Evolutionary conservation across 352 stramenopile species (phyloP), one percentile per base, ranked within the genome.

Genomic region (Globisporangium nodosum): DNA sequence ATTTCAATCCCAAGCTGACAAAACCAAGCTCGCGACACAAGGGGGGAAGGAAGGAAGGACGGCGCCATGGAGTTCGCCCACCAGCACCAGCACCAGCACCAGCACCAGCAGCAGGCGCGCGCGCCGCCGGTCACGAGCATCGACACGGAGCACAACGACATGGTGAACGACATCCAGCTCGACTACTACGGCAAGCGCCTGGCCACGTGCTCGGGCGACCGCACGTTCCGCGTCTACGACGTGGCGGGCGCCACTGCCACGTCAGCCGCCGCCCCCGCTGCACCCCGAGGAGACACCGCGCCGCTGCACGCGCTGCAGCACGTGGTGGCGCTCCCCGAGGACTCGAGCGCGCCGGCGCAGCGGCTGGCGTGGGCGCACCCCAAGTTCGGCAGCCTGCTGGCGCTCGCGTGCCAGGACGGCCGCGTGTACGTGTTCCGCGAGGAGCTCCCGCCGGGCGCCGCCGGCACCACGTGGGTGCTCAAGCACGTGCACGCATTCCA

Each of bases 101-200:
- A 68, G 24, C 45, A 64, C 18, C 65, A 70, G 24, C 63, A 72
- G 21, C 50, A 58, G 45, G 53, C 53, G 48, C 77, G 73, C 9
- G 63, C 78, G n/a, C 51, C 66, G 27, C 77, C 83, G 7, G 56
- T 81, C 50, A 62, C 68, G 31, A 90, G 78, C 52, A 86, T 95
- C 47, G 83, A 94, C 66, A 95, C 84, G 54, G 83, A 94, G 61
- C 86, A 95, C 65, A 90, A 88, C 40, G 86, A 92, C 68, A 92
- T 92, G 80, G 87, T 95, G 58, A 87, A 91, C 65, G 86, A 95
- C 69, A 91, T 94, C 37, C 85, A 95, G 68, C 73, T 95, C 58
- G 84, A 95, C 58, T 95, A 94, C 62, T 92, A 95, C 60, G 82
- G 84, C 62, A 92, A 94, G 60, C 81, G 81, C 30, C 68, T 95